Evolutionary conservation across 2,329 filamentous ascomycete genomes (phyloP).

Genomic region (Fusarium floridanum): DNA sequence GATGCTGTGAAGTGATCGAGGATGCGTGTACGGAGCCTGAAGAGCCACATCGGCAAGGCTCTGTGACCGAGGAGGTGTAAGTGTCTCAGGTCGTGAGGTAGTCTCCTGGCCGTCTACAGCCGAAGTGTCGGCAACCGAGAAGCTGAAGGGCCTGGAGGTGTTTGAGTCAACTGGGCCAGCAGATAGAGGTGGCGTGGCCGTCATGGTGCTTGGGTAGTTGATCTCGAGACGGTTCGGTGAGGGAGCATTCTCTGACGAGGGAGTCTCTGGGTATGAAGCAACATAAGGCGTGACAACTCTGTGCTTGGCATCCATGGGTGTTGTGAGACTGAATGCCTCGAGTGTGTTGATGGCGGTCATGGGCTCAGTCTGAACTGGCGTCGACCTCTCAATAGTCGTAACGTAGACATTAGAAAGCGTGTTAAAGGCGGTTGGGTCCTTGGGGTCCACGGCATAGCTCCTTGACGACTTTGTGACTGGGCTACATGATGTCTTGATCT

Average conservation of each 20-base stretch:
- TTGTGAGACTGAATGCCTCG: conserved; percentile 48
- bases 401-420: conserved; percentile 75
- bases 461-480: conserved; percentile 52
- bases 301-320: conserved; percentile 49
- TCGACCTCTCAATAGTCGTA: conserved; percentile 71
- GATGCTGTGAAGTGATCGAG: conserved; percentile 72
- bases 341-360: conserved; percentile 63
- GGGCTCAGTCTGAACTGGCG: conserved; percentile 61
- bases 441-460: conserved; percentile 61
- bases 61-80: conserved; percentile 26
- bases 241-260: conserved; percentile 63
- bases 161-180: conserved; percentile 63
- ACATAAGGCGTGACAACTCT: conserved; percentile 60
- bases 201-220: conserved; percentile 68
- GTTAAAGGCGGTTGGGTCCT: conserved; percentile 74
- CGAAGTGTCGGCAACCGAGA: conserved; percentile 54
- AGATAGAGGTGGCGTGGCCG: conserved; percentile 70
- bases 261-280: conserved; percentile 65
- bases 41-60: conserved; percentile 29
- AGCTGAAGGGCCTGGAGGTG: conserved; percentile 60
- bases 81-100: conserved; percentile 32
- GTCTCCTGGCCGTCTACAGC: conserved; percentile 4
- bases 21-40: conserved; percentile 69
- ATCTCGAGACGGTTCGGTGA: conserved; percentile 63
- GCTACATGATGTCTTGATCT: conserved; percentile 62